Evolutionary conservation across 1,284 basidiomycete species (phyloP).

Genomic region (Boletus coffeatus): DNA sequence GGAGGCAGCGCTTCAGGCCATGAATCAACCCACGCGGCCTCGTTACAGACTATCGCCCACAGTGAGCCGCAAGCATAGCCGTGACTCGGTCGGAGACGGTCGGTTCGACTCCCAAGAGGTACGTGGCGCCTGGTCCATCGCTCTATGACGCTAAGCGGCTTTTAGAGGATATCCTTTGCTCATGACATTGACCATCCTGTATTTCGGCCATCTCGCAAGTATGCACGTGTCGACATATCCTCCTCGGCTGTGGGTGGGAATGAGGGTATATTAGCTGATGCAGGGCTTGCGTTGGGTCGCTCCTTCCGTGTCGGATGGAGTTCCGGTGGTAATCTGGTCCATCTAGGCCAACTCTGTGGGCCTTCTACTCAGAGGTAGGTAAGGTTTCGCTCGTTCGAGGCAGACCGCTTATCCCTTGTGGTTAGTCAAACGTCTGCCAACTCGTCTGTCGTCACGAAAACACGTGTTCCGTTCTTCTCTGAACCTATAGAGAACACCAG

Average conservation of each 20-base stretch:
- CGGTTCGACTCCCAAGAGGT: constrained; percentile 64
- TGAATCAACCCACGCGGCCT: constrained; percentile 39
- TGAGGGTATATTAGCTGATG: constrained; percentile 71
- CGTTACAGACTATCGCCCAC: constrained; percentile 33
- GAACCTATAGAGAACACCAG: constrained; percentile 34
- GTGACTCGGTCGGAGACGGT: constrained; percentile 69
- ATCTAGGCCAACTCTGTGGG: constrained; percentile 68
- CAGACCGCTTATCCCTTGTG: constrained; percentile 10
- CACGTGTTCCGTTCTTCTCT: constrained; percentile 41
- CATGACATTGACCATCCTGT: constrained; percentile 59
- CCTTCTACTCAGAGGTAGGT: constrained; percentile 47
- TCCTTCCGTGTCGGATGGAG: constrained; percentile 94
- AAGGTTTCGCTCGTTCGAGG: constrained; percentile 5
- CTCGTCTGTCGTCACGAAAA: constrained; percentile 49
- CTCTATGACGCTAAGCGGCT: constrained; percentile 5
- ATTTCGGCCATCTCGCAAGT: constrained; percentile 66
- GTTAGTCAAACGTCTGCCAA: constrained; percentile 49
- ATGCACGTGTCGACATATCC: constrained; percentile 60
- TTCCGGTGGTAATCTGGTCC: constrained; percentile 70
- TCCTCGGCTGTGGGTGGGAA: constrained; percentile 58
- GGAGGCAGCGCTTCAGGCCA: constrained; percentile 49
- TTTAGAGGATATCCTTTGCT: constrained; percentile 71
- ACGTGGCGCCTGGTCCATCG: constrained; percentile 17
- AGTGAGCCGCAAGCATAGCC: constrained; percentile 62
- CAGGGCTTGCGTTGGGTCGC: constrained; percentile 80